These are phyloP conservation scores for Calendula officinalis DNA, from an alignment of 129 eudicot genomes.

Conservation along the genomic window DNA sequence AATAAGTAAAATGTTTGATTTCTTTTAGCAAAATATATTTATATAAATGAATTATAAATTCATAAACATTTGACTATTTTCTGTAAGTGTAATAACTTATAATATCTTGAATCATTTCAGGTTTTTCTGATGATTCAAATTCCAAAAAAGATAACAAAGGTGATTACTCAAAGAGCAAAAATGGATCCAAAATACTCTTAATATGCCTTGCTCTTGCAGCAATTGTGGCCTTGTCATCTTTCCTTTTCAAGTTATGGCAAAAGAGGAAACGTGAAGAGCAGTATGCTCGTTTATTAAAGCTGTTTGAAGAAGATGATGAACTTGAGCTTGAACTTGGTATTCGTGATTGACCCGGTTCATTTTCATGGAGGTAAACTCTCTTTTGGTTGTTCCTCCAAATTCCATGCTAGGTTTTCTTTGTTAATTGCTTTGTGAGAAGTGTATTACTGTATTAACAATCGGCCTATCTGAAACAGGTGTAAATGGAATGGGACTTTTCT, in stretches of 20 bases:
- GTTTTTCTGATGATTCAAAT: conserved; percentile 55
- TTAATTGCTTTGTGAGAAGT: too few species aligned
- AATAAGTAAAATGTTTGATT: too few species aligned
- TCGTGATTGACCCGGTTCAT: conserved; percentile 36
- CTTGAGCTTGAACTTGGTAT: conserved; percentile 93
- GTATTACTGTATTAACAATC: too few species aligned
- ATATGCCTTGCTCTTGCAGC: conserved; percentile 49
- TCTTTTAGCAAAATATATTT: too few species aligned
- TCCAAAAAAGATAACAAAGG: conserved; percentile 37
- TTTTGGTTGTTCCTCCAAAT: too few species aligned
- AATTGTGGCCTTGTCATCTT: conserved; percentile 47
- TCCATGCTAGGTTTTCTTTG: too few species aligned
- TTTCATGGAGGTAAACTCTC: too few species aligned
- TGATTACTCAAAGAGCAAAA: conserved; percentile 38
- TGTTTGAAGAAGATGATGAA: conserved; percentile 95
- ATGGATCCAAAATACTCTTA: conserved; percentile 49
- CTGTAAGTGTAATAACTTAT: background rate
- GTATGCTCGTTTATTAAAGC: conserved; percentile 75
- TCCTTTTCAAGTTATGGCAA: conserved; percentile 83
- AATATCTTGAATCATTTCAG: conserved; percentile 38
- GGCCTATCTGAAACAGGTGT: too few species aligned
- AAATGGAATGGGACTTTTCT: too few species aligned
- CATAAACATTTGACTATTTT: background rate
- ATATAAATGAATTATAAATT: background rate
- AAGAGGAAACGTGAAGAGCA: conserved; percentile 93